Evolutionary conservation across 208 protist species (phyloP).

Genomic region (Trichomonas vaginalis): DNA sequence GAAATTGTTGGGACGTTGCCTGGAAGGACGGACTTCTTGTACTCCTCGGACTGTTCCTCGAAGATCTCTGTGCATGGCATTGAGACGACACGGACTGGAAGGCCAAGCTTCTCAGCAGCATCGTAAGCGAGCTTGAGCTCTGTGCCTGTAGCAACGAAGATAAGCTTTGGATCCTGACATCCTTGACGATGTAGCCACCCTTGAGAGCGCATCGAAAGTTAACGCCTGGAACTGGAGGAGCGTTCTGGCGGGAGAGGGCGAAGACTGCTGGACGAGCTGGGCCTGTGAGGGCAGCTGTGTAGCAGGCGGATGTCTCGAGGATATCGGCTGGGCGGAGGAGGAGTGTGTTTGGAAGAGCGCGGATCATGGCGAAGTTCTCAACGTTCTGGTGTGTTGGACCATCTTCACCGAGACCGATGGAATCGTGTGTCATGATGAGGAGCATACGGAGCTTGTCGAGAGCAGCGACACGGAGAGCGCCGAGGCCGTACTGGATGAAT

Average conservation of each 20-base stretch:
- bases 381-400: constrained; percentile 91
- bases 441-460: constrained; percentile 68
- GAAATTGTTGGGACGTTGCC: not conserved
- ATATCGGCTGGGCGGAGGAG: constrained; percentile 81
- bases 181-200: constrained; percentile 42
- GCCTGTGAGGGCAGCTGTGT: constrained; percentile 20
- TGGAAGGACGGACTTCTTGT: constrained; percentile 49
- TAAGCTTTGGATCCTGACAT: constrained; percentile 47
- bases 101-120: not conserved
- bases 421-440: constrained; percentile 98
- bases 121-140: constrained; percentile 58
- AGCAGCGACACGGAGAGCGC: constrained; percentile 72
- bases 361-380: constrained; percentile 29
- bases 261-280: constrained; percentile 56
- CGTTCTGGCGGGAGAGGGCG: constrained; percentile 75
- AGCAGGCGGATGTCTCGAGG: constrained; percentile 57
- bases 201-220: constrained; percentile 48
- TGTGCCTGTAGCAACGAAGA: constrained; percentile 81
- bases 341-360: constrained; percentile 76
- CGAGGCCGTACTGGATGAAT: constrained; percentile 60
- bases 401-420: constrained; percentile 96
- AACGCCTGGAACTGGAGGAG: constrained; percentile 49
- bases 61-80: constrained; percentile 91
- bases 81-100: constrained; percentile 66
- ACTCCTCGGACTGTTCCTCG: constrained; percentile 62